A percentile compares a stretch with the other conserved stretches of the same genome.
These are phyloP conservation scores for Microsporum ferrugineum DNA, from an alignment of 2,329 filamentous ascomycete species.

Conservation along the genomic window DNA sequence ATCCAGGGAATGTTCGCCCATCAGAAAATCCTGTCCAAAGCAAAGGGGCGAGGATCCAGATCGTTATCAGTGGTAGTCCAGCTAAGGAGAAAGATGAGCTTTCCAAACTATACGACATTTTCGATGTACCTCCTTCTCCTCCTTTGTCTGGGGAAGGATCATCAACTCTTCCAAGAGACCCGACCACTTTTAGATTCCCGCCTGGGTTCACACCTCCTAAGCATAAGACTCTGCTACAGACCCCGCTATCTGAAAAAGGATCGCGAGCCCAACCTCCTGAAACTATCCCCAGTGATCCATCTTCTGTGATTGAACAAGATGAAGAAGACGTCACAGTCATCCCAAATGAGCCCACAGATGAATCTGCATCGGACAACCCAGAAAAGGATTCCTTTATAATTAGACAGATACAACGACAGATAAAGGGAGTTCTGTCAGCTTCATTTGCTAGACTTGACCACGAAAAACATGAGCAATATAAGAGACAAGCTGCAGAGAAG, in stretches of 20 bases:
- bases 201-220: slow-evolving; percentile 23
- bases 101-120: slow-evolving; percentile 13
- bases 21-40: neutral
- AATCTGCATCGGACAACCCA: slow-evolving; percentile 2
- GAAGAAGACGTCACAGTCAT: neutral
- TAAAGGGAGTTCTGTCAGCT: slow-evolving; percentile 40
- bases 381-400: slow-evolving; percentile 20
- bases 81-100: neutral
- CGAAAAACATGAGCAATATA: slow-evolving; percentile 21
- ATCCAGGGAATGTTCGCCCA: neutral
- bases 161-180: slow-evolving; percentile 15
- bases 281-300: slow-evolving; percentile 2
- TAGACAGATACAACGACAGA: slow-evolving; percentile 28
- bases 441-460: slow-evolving; percentile 37
- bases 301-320: slow-evolving; percentile 3
- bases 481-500: slow-evolving; percentile 11
- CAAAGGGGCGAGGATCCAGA: neutral
- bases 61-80: neutral
- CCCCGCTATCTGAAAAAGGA: slow-evolving; percentile 19
- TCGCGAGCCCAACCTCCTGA: slow-evolving; percentile 12
- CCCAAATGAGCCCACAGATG: neutral
- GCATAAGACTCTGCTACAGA: slow-evolving; percentile 19
- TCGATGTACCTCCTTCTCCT: slow-evolving; percentile 31
- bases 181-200: slow-evolving; percentile 28
- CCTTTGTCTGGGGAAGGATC: slow-evolving; percentile 28